These are phyloP conservation scores for Mycena leptocephala DNA, from an alignment of 768 basidiomycete species.

Conservation along the genomic window DNA sequence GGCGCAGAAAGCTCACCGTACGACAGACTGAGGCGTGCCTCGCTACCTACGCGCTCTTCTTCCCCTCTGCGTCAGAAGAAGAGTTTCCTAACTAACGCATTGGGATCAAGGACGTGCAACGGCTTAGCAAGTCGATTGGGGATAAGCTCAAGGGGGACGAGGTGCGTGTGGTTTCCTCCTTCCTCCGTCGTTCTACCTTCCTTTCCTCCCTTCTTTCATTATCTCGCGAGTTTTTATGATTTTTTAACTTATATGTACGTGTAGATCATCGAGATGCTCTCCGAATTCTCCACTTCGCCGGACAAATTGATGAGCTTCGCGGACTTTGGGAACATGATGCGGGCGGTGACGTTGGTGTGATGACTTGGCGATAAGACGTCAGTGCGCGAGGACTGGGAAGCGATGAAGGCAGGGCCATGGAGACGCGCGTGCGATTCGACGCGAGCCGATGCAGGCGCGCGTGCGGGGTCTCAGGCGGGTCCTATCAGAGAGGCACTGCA, in stretches of 20 bases:
- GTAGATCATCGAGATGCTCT: constrained; percentile 89
- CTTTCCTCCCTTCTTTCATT: neutral
- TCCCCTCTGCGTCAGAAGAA: constrained; percentile 66
- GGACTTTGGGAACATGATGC: no score
- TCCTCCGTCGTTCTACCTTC: neutral
- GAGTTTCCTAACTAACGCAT: constrained; percentile 66
- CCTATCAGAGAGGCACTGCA: no score
- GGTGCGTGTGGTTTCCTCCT: constrained; percentile 55
- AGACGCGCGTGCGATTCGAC: no score
- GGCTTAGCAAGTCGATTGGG: constrained; percentile 74
- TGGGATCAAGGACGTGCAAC: no score
- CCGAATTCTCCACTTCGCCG: constrained; percentile 76
- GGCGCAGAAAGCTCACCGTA: no score
- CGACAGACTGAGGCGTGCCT: constrained; percentile 71
- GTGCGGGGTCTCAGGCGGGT: no score
- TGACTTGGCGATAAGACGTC: no score
- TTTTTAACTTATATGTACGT: no score
- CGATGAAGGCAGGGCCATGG: no score
- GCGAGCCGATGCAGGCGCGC: no score
- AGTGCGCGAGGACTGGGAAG: no score
- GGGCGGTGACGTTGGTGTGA: no score
- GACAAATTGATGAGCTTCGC: constrained; percentile 79
- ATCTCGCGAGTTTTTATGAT: neutral
- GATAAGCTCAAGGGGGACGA: constrained; percentile 85
- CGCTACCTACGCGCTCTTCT: constrained; percentile 77